phyloP scores from a whole-genome alignment of 106 monocot species.

The Acorus calamus region DNA sequence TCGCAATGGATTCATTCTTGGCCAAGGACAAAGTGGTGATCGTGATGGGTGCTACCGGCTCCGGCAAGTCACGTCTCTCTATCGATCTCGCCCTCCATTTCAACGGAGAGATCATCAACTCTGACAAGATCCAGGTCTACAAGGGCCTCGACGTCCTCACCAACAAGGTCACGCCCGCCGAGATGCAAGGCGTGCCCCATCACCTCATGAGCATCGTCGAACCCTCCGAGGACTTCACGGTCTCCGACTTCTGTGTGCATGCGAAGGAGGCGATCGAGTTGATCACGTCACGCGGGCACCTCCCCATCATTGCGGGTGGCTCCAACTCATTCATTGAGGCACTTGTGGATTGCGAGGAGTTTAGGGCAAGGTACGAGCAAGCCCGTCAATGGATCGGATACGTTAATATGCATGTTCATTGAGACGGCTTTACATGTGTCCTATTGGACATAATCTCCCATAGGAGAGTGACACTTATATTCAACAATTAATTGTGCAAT shows the following conservation, averaged over 20 bases:
- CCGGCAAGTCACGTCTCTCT: conserved; percentile 48
- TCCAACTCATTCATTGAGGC: conserved; percentile 52
- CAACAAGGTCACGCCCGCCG: conserved; percentile 48
- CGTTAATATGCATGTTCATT: no score
- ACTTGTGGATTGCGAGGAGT: conserved; percentile 40
- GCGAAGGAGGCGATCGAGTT: conserved; percentile 9
- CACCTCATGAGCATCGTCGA: conserved; percentile 38
- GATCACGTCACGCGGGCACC: conserved; percentile 10
- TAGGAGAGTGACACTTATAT: no score
- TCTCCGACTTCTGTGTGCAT: conserved; percentile 30
- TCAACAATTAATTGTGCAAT: no score
- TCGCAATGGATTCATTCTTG: no score
- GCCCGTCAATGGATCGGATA: conserved; percentile 17
- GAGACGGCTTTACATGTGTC: no score
- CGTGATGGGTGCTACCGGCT: conserved; percentile 52
- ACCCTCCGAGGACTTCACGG: conserved; percentile 41
- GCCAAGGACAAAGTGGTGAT: conserved; percentile 33
- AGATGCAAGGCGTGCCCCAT: conserved; percentile 32
- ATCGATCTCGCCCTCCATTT: conserved; percentile 32
- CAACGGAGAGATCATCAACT: conserved; percentile 47
- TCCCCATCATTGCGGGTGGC: conserved; percentile 54
- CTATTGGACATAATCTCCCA: no score
- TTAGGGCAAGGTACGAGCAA: conserved; percentile 21
- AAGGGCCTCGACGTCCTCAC: conserved; percentile 41
- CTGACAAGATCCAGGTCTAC: conserved; percentile 67